Percentiles rank a stretch among this genome's conserved stretches.
Conservation (phyloP, 495 filamentous ascomycete genomes). For the Chaetomidium leptoderma region DNA sequence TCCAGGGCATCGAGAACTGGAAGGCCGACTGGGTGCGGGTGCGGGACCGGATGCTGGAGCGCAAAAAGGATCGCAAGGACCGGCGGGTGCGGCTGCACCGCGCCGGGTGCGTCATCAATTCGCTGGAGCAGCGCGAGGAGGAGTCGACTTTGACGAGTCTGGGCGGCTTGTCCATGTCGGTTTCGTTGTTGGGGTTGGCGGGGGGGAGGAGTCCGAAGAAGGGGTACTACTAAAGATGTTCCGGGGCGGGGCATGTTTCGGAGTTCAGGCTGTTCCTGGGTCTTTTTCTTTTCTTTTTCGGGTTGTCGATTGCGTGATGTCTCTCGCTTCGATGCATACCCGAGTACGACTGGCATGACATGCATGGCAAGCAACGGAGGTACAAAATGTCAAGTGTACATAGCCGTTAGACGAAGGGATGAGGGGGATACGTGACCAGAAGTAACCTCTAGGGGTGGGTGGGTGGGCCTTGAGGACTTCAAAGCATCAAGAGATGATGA, state of each 20-base stretch:
- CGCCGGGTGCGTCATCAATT: constrained; percentile 4
- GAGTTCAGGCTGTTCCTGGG: neutral
- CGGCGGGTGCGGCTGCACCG: constrained; percentile 9
- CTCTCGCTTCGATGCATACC: constrained; percentile 9
- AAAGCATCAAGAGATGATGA: too few species aligned
- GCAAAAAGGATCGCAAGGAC: constrained; percentile 18
- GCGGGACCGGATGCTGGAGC: constrained; percentile 26
- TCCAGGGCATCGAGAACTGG: constrained; percentile 44
- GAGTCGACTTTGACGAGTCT: constrained; percentile 11
- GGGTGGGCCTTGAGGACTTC: too few species aligned
- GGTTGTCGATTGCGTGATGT: neutral
- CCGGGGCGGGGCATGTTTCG: neutral
- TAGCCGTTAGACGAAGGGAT: neutral
- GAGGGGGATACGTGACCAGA: too few species aligned
- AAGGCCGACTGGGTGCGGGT: constrained; percentile 41
- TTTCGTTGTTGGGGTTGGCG: constrained; percentile 3
- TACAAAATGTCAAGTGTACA: neutral
- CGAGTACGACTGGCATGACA: neutral
- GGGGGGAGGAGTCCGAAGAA: neutral
- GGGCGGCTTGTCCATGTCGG: constrained; percentile 7
- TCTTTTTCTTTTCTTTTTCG: neutral
- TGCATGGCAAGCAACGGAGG: constrained; percentile 1
- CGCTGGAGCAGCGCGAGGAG: constrained; percentile 4
- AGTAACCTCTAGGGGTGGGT: too few species aligned
- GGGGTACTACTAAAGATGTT: neutral